phyloP scores from a whole-genome alignment of 306 rosid genomes.

The Inga leiocalycina region DNA sequence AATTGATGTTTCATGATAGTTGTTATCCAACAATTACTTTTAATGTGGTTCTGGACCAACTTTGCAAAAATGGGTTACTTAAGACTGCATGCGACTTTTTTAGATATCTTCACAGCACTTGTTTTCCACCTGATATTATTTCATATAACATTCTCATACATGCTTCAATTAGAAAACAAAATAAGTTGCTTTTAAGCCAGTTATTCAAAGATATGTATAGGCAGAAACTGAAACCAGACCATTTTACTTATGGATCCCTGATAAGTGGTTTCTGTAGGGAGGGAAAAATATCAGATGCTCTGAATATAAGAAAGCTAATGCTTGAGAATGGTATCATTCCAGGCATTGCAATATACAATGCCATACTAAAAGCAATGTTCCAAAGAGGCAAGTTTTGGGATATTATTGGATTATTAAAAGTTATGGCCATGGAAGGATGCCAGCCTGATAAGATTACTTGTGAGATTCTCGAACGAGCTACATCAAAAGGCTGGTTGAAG shows the following conservation, averaged over 20 bases:
- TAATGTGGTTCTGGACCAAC: conserved; percentile 40
- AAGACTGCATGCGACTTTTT: conserved; percentile 35
- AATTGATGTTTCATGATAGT: conserved; percentile 39
- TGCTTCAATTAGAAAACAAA: conserved; percentile 35
- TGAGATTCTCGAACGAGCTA: conserved; percentile 31
- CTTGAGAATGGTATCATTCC: conserved; percentile 38
- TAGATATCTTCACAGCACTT: conserved; percentile 25
- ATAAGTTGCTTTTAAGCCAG: conserved; percentile 8
- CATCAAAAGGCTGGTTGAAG: conserved; percentile 27
- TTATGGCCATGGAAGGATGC: conserved; percentile 37
- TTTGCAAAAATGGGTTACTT: conserved; percentile 42
- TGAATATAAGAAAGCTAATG: conserved; percentile 34
- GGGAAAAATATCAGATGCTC: conserved; percentile 37
- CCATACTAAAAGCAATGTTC: conserved; percentile 36
- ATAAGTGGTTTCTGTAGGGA: conserved; percentile 39
- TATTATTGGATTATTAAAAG: conserved; percentile 30
- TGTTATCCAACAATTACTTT: conserved; percentile 33
- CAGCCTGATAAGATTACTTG: conserved; percentile 29
- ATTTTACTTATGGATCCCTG: conserved; percentile 33
- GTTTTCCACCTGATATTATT: conserved; percentile 22
- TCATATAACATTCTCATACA: conserved; percentile 46
- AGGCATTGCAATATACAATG: conserved; percentile 37
- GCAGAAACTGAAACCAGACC: conserved; percentile 41
- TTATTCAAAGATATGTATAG: conserved; percentile 38
- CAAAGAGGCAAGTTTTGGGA: conserved; percentile 18